Percentiles rank a stretch among this genome's conserved stretches.
phyloP scores from a whole-genome alignment of 2,329 filamentous ascomycete genomes.

The Hypoxylon sp. region DNA sequence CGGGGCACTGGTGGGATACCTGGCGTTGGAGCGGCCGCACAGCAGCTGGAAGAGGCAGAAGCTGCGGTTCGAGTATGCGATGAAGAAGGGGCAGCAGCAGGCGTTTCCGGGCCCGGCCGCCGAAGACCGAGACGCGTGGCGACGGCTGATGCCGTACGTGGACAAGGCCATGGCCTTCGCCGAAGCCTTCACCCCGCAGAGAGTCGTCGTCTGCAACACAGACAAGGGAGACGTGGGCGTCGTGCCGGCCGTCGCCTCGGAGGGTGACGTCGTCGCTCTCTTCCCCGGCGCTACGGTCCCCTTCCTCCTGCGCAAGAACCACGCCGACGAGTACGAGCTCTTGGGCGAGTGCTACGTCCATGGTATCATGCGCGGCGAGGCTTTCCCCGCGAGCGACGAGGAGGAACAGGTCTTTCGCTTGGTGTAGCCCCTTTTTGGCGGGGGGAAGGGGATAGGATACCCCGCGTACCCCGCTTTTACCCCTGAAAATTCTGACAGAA shows the following conservation, averaged over 20 bases:
- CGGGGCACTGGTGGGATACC: neutral
- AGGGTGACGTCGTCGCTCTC: neutral
- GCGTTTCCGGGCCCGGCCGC: too few species aligned
- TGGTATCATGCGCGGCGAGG: neutral
- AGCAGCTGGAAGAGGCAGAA: neutral
- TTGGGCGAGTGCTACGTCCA: neutral
- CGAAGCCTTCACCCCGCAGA: neutral
- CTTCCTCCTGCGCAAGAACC: neutral
- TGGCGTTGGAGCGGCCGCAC: neutral
- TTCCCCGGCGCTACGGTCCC: neutral
- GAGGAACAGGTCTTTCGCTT: neutral
- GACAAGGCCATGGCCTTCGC: neutral
- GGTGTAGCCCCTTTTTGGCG: too few species aligned
- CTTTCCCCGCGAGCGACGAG: neutral
- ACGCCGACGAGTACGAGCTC: neutral
- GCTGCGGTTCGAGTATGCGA: neutral
- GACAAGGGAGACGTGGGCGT: neutral
- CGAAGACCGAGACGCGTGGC: neutral
- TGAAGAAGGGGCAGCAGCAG: neutral
- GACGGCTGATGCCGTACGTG: neutral
- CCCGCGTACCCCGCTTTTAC: too few species aligned
- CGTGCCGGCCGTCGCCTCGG: neutral
- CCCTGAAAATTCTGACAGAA: too few species aligned
- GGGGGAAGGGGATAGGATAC: too few species aligned
- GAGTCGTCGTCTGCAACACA: neutral